phyloP scores from a whole-genome alignment of 1,139 yeast species.

The Hyphopichia fennica region DNA sequence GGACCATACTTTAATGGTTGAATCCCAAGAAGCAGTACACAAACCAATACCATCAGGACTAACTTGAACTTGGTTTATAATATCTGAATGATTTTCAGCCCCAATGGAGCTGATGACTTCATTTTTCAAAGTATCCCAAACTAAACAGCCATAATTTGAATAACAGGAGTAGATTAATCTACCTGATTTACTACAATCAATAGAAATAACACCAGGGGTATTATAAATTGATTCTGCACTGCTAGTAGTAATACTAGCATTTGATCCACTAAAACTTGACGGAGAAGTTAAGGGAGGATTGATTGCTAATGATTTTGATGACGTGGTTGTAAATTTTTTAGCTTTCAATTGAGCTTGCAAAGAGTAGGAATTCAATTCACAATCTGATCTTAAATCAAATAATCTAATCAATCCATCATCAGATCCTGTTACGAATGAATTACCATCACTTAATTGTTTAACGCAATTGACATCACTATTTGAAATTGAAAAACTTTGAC shows the following conservation, averaged over 20 bases:
- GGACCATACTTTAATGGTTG: slow-evolving; percentile 66
- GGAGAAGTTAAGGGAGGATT: not conserved
- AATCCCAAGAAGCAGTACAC: slow-evolving; percentile 73
- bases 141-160: slow-evolving; percentile 70
- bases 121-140: slow-evolving; percentile 77
- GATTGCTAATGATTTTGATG: not conserved
- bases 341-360: slow-evolving; percentile 23
- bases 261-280: slow-evolving; percentile 1
- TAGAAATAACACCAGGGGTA: slow-evolving; percentile 63
- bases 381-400: slow-evolving; percentile 77
- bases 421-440: slow-evolving; percentile 66
- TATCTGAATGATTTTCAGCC: slow-evolving; percentile 55
- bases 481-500: slow-evolving; percentile 61
- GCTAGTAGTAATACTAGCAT: slow-evolving; percentile 1
- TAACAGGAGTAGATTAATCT: slow-evolving; percentile 74
- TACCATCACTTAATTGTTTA: slow-evolving; percentile 70
- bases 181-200: slow-evolving; percentile 77
- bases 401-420: slow-evolving; percentile 78
- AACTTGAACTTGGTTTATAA: slow-evolving; percentile 62
- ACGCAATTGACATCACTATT: slow-evolving; percentile 67
- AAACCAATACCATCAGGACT: slow-evolving; percentile 77
- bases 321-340: slow-evolving; percentile 10
- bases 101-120: slow-evolving; percentile 61
- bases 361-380: slow-evolving; percentile 59
- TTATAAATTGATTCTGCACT: slow-evolving; percentile 38